Evolutionary conservation across 1,284 basidiomycete genomes (phyloP), one percentile per base, ranked within the genome.

Genomic region (Boletus semigastroideus): DNA sequence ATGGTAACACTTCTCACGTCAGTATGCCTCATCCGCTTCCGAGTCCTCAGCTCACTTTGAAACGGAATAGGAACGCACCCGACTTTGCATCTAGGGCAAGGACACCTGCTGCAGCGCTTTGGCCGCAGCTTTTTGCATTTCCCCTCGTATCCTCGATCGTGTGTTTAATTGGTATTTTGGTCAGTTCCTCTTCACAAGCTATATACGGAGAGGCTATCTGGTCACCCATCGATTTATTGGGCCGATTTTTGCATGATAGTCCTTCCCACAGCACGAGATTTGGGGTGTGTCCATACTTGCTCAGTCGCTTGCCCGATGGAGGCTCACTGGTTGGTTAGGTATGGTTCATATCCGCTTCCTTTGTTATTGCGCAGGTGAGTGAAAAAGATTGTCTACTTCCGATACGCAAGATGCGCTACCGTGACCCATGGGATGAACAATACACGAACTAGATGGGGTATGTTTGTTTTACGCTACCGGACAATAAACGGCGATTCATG

Each of bases 101-200:
- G 53, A 79, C 75, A 9, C 87, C 89, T 7, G 75, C 76, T 7
- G 86, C 85, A 22, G 87, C 87, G 8, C 71, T 88, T 22, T 79
- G 79, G 66, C 87, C 90, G 19, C 90, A 92, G 67, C 72, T 86
- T 47, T 69, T 90, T 55, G 79, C 88, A 0, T 78, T 93, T 34
- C 92, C 92, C 0, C 58, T 92, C 41, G 81, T 83, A 0, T 92
- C 92, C 70, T 83, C 82, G 30, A 69, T 93, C 55, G 88, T 91
- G 52, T 86, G 84, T 58, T 87, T 94, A 73, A 77, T 94, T 53
- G 92, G 91, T 7, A 89, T 94, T 65, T 84, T 92, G 45, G 90
- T 94, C 58, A 86, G 86, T 45, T 90, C 87, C 1, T 86, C 86
- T 8, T 87, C 86, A n/a, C 74, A 82, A 53, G 78, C 84, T 16